These are phyloP conservation scores for Colletotrichum ledebouriae DNA, from an alignment of 2,329 filamentous ascomycete genomes.

Conservation along the genomic window DNA sequence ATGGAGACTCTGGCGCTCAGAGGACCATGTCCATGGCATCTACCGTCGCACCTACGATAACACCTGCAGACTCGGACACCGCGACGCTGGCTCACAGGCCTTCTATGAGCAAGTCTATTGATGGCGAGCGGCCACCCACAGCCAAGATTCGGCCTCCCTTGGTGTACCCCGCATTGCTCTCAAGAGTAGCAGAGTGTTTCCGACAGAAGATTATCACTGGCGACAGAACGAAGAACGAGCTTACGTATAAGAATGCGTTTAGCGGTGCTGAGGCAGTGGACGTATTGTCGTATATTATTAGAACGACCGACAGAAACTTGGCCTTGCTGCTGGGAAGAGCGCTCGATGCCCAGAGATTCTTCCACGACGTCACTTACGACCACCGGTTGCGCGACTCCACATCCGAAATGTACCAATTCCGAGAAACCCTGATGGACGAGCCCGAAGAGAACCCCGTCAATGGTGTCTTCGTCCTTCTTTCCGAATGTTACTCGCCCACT, in stretches of 20 bases:
- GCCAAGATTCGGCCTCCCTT: conserved; percentile 80
- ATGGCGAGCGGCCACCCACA: conserved; percentile 69
- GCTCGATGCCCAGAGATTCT: conserved; percentile 97
- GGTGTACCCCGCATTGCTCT: conserved; percentile 93
- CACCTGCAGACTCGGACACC: conserved; percentile 67
- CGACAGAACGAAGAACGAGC: conserved; percentile 94
- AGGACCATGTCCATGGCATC: conserved; percentile 96
- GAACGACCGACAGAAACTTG: conserved; percentile 95
- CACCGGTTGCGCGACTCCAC: conserved; percentile 94
- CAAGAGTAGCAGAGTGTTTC: conserved; percentile 93
- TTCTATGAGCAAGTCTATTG: conserved; percentile 68
- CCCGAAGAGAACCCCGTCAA: conserved; percentile 84
- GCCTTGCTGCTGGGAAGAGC: conserved; percentile 91
- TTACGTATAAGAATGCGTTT: conserved; percentile 98
- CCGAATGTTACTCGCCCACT: conserved; percentile 97
- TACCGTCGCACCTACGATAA: conserved; percentile 79
- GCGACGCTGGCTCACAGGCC: conserved; percentile 66
- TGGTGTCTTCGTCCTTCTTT: conserved; percentile 94
- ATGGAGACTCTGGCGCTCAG: conserved; percentile 59
- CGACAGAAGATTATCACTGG: conserved; percentile 87
- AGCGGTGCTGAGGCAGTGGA: conserved; percentile 96
- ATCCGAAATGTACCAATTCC: conserved; percentile 96
- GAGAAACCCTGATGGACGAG: conserved; percentile 90
- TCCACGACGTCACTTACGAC: conserved; percentile 98
- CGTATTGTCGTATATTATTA: conserved; percentile 94